These are phyloP conservation scores for Cyclotella kingstonii DNA, from an alignment of 108 stramenopile species.

Conservation along the genomic window DNA sequence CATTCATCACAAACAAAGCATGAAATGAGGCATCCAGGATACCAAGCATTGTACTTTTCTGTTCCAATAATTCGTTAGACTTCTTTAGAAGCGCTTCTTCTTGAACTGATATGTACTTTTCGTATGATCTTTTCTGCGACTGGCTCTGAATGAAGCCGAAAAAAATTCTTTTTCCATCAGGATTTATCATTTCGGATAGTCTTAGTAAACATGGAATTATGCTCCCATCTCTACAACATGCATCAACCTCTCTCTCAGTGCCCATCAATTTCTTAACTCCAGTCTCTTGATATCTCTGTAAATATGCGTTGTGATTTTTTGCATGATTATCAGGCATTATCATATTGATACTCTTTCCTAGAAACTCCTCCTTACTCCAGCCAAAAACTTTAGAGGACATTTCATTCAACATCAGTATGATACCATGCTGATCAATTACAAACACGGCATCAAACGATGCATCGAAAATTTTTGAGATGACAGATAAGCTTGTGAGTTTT, in stretches of 20 bases:
- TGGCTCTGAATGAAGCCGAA: neutral
- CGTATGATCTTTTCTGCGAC: too few species aligned
- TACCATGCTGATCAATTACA: conserved; percentile 25
- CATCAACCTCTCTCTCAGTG: too few species aligned
- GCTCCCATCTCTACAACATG: too few species aligned
- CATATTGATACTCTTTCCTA: conserved; percentile 3
- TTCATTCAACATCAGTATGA: conserved; percentile 25
- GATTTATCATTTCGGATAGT: too few species aligned
- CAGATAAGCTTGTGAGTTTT: too few species aligned
- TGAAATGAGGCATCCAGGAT: neutral
- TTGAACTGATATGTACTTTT: too few species aligned
- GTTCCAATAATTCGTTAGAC: too few species aligned
- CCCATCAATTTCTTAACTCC: conserved; percentile 7
- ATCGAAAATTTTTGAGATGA: conserved; percentile 2
- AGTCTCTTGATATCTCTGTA: neutral
- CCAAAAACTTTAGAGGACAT: conserved; percentile 26
- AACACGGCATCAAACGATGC: conserved; percentile 43
- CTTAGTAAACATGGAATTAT: too few species aligned
- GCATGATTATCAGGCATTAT: conserved; percentile 9
- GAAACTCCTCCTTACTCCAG: conserved; percentile 18
- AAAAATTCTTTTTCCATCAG: too few species aligned
- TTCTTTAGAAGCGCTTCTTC: too few species aligned
- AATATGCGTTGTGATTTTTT: conserved; percentile 1
- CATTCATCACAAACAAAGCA: too few species aligned
- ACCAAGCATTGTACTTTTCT: too few species aligned